Base-by-base conservation (phyloP, 306 rosid genomes). In the Sophora flavescens region DNA sequence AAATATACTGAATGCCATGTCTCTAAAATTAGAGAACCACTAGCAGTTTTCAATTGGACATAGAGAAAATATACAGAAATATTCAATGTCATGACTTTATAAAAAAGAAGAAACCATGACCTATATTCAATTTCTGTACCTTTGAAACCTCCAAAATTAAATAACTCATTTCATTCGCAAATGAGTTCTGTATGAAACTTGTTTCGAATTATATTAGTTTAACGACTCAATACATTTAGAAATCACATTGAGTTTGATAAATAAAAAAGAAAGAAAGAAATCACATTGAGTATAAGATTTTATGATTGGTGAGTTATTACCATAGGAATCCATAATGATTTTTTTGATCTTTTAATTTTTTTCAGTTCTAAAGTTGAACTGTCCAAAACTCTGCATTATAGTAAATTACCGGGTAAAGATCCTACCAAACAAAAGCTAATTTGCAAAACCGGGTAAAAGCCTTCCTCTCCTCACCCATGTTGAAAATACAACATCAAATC, bases 401-500 rank as follows among this genome's bases (percentile, higher is more conserved):
- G 70, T 22, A 22, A 22, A 0, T 22, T 22, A 22, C 22, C 22
- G 22, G 22, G 22, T 22, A 22, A 22, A 22, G 22, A 22, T 22
- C 22, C 22, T 22, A 22, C 22, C n/a, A 52, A 51, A 44, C 6
- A 44, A 76, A 77, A 66, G 80, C 26, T 36, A 66, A 74, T 74
- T 70, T 44, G 63, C 35, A 69, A 74, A 78, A 74, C 63, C 66
- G 47, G 68, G 39, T 36, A 75, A 42, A 77, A 41, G 45, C 56
- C 65, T 72, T 77, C 36, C 47, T 61, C 33, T 22, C 22, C 53
- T 56, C 76, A 81, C 78, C 78, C 59, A 52, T 26, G 63, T 65
- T 72, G 59, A 72, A 76, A 64, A 59, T 6, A 44, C 35, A 60
- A 63, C 38, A 72, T 2, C 22, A 72, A 68, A 72, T 2, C 22